A percentile compares a stretch with the other conserved stretches of the same genome.
Conservation (phyloP, 2,329 filamentous ascomycete species). For the Ceratocystis cubensis region DNA sequence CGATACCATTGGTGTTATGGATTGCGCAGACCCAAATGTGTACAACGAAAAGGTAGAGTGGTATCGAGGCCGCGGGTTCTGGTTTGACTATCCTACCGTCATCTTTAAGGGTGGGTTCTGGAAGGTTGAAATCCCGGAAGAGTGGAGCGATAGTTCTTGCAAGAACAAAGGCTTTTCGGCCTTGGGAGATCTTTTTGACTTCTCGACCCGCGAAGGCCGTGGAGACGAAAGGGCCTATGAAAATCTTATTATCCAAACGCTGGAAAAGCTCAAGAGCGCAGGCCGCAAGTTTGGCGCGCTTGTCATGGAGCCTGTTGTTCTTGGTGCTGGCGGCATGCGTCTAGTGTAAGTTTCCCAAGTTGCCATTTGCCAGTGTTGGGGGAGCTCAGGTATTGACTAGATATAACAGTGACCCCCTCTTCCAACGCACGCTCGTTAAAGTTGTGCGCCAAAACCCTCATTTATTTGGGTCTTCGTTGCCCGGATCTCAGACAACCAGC, state of each 20-base stretch:
- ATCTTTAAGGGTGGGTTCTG: slow-evolving; percentile 54
- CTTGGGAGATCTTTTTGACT: slow-evolving; percentile 48
- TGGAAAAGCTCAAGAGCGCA: slow-evolving; percentile 41
- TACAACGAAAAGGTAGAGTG: slow-evolving; percentile 78
- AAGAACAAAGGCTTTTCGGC: slow-evolving; percentile 34
- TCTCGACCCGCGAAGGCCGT: slow-evolving; percentile 36
- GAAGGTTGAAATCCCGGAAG: slow-evolving; percentile 46
- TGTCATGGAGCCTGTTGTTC: slow-evolving; percentile 66
- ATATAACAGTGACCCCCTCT: slow-evolving; percentile 57
- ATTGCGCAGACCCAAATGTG: slow-evolving; percentile 62
- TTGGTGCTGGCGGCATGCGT: slow-evolving; percentile 75
- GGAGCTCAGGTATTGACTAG: slow-evolving; percentile 19
- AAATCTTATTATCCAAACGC: slow-evolving; percentile 42
- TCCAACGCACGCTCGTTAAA: slow-evolving; percentile 58
- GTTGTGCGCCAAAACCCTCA: slow-evolving; percentile 48
- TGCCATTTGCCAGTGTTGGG: not conserved
- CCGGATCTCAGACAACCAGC: slow-evolving; percentile 21
- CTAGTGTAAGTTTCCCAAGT: slow-evolving; percentile 46
- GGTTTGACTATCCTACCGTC: slow-evolving; percentile 68
- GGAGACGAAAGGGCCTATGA: slow-evolving; percentile 42
- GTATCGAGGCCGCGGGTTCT: slow-evolving; percentile 67
- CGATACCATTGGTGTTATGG: slow-evolving; percentile 82
- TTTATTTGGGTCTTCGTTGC: slow-evolving; percentile 36
- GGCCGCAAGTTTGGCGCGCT: slow-evolving; percentile 62
- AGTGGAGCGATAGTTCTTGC: slow-evolving; percentile 27